Evolutionary conservation across 2,329 filamentous ascomycete species (phyloP).

Genomic region (Davidsoniella virescens): DNA sequence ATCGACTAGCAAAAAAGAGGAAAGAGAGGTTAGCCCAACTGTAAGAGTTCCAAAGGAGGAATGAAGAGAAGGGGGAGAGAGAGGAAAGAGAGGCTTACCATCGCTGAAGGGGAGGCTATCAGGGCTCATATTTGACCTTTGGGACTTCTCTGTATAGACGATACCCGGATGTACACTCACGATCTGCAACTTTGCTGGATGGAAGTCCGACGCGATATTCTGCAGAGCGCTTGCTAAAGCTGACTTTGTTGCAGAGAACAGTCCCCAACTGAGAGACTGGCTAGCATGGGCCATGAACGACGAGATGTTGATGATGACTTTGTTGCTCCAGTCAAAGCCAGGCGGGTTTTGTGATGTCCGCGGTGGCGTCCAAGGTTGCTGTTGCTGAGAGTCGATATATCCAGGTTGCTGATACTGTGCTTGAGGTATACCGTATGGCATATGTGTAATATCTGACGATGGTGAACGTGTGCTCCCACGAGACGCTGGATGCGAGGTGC

Average conservation of each 20-base stretch:
- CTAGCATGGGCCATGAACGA: slow-evolving; percentile 7
- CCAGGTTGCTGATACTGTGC: background rate
- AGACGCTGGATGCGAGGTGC: background rate
- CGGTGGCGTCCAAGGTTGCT: background rate
- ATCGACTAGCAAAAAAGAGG: background rate
- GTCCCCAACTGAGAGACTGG: background rate
- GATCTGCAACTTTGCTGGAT: slow-evolving; percentile 17
- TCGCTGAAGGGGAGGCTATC: slow-evolving; percentile 18
- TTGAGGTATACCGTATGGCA: no score
- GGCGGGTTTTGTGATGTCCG: slow-evolving; percentile 10
- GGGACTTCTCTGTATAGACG: slow-evolving; percentile 18
- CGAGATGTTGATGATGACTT: slow-evolving; percentile 17
- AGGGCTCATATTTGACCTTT: slow-evolving; percentile 13
- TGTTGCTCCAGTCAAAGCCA: slow-evolving; percentile 14
- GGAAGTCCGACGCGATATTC: slow-evolving; percentile 22
- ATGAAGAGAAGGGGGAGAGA: background rate
- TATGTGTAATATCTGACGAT: background rate
- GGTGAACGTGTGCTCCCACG: background rate
- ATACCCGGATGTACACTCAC: slow-evolving; percentile 17
- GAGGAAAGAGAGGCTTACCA: slow-evolving; percentile 10
- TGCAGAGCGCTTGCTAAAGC: slow-evolving; percentile 23
- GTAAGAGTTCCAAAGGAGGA: background rate
- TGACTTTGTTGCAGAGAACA: slow-evolving; percentile 22
- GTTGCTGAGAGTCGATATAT: background rate
- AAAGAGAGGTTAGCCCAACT: background rate